These are phyloP conservation scores for Cutaneotrichosporon daszewskae DNA, from an alignment of 1,284 basidiomycete species.

Conservation along the genomic window DNA sequence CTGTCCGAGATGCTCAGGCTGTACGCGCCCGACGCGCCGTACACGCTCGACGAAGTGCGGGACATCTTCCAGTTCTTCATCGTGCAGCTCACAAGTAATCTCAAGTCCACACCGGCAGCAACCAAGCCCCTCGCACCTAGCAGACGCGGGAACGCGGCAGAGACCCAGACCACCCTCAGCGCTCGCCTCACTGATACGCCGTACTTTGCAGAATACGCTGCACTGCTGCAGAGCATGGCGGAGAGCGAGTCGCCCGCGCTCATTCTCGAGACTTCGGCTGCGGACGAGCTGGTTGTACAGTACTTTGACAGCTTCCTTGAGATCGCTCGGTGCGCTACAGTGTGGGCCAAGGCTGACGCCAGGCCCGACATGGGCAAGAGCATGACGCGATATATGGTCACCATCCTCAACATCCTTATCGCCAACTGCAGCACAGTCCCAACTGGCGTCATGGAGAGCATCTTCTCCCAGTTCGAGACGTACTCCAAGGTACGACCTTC, in stretches of 20 bases:
- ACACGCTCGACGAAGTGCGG: conserved; percentile 72
- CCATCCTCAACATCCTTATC: conserved; percentile 81
- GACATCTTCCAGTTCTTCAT: conserved; percentile 96
- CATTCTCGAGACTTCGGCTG: conserved; percentile 79
- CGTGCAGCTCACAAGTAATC: conserved; percentile 67
- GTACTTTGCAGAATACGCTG: conserved; percentile 86
- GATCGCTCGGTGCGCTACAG: conserved; percentile 56
- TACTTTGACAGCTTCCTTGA: conserved; percentile 79
- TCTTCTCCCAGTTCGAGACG: conserved; percentile 80
- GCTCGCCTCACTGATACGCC: conserved; percentile 42
- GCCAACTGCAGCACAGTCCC: conserved; percentile 77
- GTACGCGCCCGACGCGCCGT: conserved; percentile 96
- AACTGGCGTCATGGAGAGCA: conserved; percentile 67
- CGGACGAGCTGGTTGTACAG: conserved; percentile 76
- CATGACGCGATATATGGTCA: conserved; percentile 78
- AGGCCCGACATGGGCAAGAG: conserved; percentile 74
- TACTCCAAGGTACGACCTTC: conserved; percentile 48
- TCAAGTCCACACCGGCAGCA: conserved; percentile 56
- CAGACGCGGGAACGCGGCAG: conserved; percentile 14
- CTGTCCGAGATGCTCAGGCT: conserved; percentile 87
- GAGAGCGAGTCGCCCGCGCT: conserved; percentile 92
- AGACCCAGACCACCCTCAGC: conserved; percentile 13
- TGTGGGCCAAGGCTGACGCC: conserved; percentile 17
- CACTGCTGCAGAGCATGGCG: conserved; percentile 83
- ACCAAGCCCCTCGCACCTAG: neutral